phyloP scores from a whole-genome alignment of 1,139 yeast genomes.

The Scheffersomyces lignicola region DNA sequence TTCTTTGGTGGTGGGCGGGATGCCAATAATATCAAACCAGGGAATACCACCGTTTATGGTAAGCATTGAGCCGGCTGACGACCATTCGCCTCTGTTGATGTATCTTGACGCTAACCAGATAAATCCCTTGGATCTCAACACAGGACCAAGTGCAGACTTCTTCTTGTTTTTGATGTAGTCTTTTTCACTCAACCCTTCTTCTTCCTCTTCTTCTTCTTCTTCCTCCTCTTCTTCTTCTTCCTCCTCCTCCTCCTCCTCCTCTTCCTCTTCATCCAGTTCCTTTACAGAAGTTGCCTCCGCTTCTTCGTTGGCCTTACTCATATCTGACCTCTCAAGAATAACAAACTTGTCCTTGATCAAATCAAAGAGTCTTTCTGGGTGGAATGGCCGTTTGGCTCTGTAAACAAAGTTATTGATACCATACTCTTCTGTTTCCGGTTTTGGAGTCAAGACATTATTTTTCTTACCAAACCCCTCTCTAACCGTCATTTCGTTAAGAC shows the following conservation, averaged over 20 bases:
- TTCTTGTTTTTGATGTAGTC: slow-evolving; percentile 30
- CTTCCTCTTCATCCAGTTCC: slow-evolving; percentile 12
- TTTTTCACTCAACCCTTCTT: slow-evolving; percentile 13
- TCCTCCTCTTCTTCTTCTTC: slow-evolving; percentile 10
- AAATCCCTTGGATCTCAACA: slow-evolving; percentile 45
- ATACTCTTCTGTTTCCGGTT: slow-evolving; percentile 38
- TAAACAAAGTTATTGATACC: slow-evolving; percentile 46
- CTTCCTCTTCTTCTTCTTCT: slow-evolving; percentile 13
- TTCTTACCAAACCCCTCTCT: slow-evolving; percentile 35
- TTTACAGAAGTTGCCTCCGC: slow-evolving; percentile 13
- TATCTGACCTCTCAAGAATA: slow-evolving; percentile 23
- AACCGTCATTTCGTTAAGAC: slow-evolving; percentile 38
- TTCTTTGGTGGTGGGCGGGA: slow-evolving; percentile 24
- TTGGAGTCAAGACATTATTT: slow-evolving; percentile 19
- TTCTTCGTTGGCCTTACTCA: slow-evolving; percentile 17
- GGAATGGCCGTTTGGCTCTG: slow-evolving; percentile 40
- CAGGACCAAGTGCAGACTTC: slow-evolving; percentile 33
- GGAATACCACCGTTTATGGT: slow-evolving; percentile 45
- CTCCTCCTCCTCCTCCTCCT: slow-evolving; percentile 11
- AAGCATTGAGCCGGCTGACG: slow-evolving; percentile 46
- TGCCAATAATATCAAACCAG: slow-evolving; percentile 43
- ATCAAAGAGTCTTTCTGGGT: slow-evolving; percentile 42
- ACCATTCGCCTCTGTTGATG: slow-evolving; percentile 46
- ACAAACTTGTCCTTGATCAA: slow-evolving; percentile 34
- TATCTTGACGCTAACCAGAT: slow-evolving; percentile 48